Conservation (phyloP, 768 basidiomycete genomes). For the Nidula microcarpa region DNA sequence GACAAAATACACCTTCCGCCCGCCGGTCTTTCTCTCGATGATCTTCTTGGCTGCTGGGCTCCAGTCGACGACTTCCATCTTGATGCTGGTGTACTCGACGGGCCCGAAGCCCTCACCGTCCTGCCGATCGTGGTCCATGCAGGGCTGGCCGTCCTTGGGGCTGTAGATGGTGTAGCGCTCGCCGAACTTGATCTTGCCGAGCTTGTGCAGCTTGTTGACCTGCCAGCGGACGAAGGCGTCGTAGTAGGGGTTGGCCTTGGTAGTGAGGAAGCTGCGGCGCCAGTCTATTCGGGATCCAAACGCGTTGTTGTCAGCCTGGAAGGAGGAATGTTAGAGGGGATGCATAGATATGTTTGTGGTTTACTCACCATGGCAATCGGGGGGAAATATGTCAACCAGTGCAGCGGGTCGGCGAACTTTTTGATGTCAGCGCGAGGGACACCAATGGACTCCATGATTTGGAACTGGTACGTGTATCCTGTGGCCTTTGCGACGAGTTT, state of each 20-base stretch:
- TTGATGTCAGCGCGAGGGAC: conserved; percentile 89
- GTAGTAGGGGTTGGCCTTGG: conserved; percentile 95
- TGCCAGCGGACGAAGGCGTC: conserved; percentile 98
- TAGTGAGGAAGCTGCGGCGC: conserved; percentile 92
- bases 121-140: conserved; percentile 98
- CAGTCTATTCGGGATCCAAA: conserved; percentile 98
- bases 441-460: conserved; percentile 95
- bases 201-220: conserved; percentile 82
- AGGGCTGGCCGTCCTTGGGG: conserved; percentile 97
- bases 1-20: conserved; percentile 85
- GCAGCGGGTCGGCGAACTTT: conserved; percentile 90
- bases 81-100: conserved; percentile 92
- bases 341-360: neutral
- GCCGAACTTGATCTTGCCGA: conserved; percentile 96
- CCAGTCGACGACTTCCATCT: conserved; percentile 92
- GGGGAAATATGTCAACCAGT: conserved; percentile 95
- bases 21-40: conserved; percentile 68
- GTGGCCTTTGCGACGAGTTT: conserved; percentile 92
- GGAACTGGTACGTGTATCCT: conserved; percentile 95
- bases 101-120: conserved; percentile 95
- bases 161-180: conserved; percentile 98
- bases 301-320: conserved; percentile 64
- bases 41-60: conserved; percentile 60
- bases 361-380: conserved; percentile 82
- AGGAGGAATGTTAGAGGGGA: neutral